A percentile compares a stretch with the other conserved stretches of the same genome.
Evolutionary conservation across 176 grass and related monocot species (phyloP).

Genomic region (Carex pumila): DNA sequence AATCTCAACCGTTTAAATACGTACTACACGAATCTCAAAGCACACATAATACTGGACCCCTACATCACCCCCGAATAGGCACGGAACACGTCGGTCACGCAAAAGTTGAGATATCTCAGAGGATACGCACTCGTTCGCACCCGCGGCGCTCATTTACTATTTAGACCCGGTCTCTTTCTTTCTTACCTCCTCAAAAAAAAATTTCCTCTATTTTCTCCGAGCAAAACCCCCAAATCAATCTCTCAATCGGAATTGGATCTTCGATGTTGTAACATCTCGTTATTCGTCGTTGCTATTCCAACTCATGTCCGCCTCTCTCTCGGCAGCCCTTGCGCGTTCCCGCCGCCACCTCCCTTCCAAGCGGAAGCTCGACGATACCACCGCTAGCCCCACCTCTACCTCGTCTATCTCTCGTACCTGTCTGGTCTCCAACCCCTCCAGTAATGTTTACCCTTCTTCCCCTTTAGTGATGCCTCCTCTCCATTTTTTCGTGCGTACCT

Average conservation of each 20-base stretch:
- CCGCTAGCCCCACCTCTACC: conserved; percentile 31
- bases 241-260: not conserved
- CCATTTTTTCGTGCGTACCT: conserved; percentile 86
- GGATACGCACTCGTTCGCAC: not conserved
- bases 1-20: too few species aligned
- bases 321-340: conserved; percentile 15
- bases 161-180: conserved; percentile 4
- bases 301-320: conserved; percentile 24
- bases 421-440: not conserved
- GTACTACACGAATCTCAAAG: too few species aligned
- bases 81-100: too few species aligned
- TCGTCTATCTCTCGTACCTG: conserved; percentile 21
- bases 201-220: not conserved
- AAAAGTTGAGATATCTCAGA: not conserved
- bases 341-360: conserved; percentile 47
- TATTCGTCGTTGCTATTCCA: not conserved
- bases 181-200: not conserved
- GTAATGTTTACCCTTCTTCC: not conserved
- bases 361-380: conserved; percentile 27
- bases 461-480: conserved; percentile 14
- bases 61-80: too few species aligned
- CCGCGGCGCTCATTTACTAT: conserved; percentile 6
- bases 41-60: too few species aligned
- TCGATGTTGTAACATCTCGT: not conserved
- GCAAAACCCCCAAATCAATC: not conserved